Evolutionary conservation across 1,139 yeast species (phyloP), one percentile per base, ranked within the genome.

Genomic region (Suhomyces bolitotheri): DNA sequence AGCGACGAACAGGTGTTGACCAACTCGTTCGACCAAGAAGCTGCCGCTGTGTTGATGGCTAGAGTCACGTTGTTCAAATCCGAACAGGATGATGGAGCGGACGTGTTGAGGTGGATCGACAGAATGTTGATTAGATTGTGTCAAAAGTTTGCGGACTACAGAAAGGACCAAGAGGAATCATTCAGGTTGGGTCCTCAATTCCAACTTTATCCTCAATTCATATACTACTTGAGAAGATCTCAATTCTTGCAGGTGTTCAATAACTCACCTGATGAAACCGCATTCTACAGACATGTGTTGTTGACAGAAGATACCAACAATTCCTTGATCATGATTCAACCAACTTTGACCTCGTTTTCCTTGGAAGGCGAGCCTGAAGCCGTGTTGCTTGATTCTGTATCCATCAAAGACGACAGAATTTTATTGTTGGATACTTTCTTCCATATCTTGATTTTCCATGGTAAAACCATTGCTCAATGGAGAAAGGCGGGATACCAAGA

Each of bases 201-300:
- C 48, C 64, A 64, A 38, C 64, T 69, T 59, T 86, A 87, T 58
- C 98, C 98, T 29, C 97, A 92, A 65, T 92, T 92, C 57, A 87
- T 92, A 69, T 92, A 87, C 65, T 95, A 92, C 61, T 76, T 92
- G 66, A 84, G 98, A 70, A 82, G 98, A 65, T 88, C 97, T 2
- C 97, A 90, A 66, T 92, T 92, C 64, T 73, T 92, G 60, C 96
- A 90, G 62, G 97, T 90, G 36, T 92, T 92, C 72, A 92, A 92
- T 66, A 90, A 92, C 64, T 90, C 97, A 13, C 98, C 98, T 1
- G 98, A 92, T 70, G 98, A 92, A 71, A 90, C 98, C 35, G 97
- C 97, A 24, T 92, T 89, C 62, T 90, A 90, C 67, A 82, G 97
- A 60, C 97, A 92, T 62, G 87, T 89, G 25, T 77, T 92, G 58